Base-by-base conservation (phyloP, 768 basidiomycete species). In the Pisolithus albus region DNA sequence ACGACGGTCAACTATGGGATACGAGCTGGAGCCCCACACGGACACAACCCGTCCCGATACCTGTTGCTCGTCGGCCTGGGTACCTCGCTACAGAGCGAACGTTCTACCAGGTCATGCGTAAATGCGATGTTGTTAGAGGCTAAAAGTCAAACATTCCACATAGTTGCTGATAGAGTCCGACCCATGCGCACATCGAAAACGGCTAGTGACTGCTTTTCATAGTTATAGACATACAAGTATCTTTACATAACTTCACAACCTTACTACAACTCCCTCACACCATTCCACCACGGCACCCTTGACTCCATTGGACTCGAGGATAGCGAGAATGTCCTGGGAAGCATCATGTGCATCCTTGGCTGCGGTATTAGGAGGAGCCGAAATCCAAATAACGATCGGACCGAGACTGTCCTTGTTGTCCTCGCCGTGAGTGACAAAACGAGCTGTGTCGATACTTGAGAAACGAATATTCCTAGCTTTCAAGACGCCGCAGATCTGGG, bases 41-140 rank as follows among this genome's bases (percentile, higher is more conserved):
- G 28, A 23, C 10, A 49, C 32, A 7, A 56, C 67, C 13, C 51
- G 80, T 82, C 73, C 84, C 86, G 49, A 90, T 75, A 67, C 90
- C 86, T 86, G 21, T 23, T 4, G 21, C 21, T 23, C 2, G 21
- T 23, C 21, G 21, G 4, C 21, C 21, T 23, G 2, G 21, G 21
- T 23, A 1, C 21, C 21, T 23, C 21, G 21, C 4, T 4, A 4
- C 21, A 23, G 4, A 23, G 21, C 4, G 21, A 23, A 23, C 21
- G 21, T 23, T 23, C 4, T 23, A 23, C 21, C 21, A 23, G 21
- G 21, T 23, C 21, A 23, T 23, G 21, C 21, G 4, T 23, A 23
- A 23, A 23, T 23, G 21, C 21, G 21, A 23, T 23, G 21, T 23
- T 23, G 21, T 23, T 23, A 23, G 21, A 1, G 21, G 21, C 21